Percentiles rank a stretch among this genome's conserved stretches.
phyloP scores from a whole-genome alignment of 1,139 yeast species.

The Spathaspora jeffriesii region DNA sequence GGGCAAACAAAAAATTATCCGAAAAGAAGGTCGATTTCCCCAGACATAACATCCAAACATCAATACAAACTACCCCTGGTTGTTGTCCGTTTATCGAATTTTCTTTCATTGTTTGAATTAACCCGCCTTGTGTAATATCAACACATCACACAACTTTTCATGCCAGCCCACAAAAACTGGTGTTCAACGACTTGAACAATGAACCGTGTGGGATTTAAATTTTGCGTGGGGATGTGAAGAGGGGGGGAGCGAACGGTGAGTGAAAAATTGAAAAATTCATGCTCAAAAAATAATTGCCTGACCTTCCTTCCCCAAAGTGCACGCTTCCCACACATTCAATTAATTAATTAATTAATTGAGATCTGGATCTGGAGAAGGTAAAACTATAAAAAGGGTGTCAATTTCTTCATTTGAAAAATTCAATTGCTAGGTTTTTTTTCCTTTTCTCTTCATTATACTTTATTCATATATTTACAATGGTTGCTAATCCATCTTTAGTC shows the following conservation, averaged over 20 bases:
- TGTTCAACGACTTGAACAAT: neutral
- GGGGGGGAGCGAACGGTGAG: neutral
- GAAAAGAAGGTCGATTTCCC: constrained; percentile 5
- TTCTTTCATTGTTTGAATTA: neutral
- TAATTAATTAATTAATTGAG: neutral
- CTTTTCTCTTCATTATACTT: neutral
- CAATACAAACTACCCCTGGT: constrained; percentile 4
- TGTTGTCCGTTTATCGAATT: neutral
- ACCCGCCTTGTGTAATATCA: neutral
- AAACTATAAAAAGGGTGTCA: neutral
- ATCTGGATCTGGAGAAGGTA: neutral
- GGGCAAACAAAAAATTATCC: neutral
- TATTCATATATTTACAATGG: constrained; percentile 13
- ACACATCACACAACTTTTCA: neutral
- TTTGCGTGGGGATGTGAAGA: neutral
- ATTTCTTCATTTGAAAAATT: neutral
- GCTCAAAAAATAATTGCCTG: constrained; percentile 2
- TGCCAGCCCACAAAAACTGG: constrained; percentile 1
- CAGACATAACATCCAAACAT: constrained; percentile 2
- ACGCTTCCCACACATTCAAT: neutral
- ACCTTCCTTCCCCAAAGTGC: constrained; percentile 1
- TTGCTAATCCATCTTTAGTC: constrained; percentile 66
- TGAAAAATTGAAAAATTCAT: neutral
- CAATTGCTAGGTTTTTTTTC: no score
- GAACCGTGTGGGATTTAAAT: neutral